Percentiles rank a stretch among this genome's conserved stretches.
Conservation (phyloP, 1,284 basidiomycete genomes). For the Caloboletus firmus region DNA sequence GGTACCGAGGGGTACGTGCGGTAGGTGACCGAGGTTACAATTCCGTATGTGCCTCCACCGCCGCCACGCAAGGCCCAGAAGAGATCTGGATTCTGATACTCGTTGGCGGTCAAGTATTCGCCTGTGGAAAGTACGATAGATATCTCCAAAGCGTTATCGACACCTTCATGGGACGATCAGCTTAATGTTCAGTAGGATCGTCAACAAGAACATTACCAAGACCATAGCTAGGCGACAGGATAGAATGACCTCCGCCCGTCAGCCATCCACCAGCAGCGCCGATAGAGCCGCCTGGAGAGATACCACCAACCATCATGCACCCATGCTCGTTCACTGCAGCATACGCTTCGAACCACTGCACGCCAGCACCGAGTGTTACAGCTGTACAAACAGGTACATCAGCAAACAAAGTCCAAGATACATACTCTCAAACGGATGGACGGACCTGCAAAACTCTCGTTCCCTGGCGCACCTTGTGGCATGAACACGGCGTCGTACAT, state of each 20-base stretch:
- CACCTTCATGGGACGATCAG: slow-evolving; percentile 28
- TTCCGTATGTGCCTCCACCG: slow-evolving; percentile 40
- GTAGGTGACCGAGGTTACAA: slow-evolving; percentile 28
- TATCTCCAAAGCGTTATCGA: slow-evolving; percentile 43
- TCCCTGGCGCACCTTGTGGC: slow-evolving; percentile 30
- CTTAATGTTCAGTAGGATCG: background rate
- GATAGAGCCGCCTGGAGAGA: slow-evolving; percentile 38
- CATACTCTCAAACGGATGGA: background rate
- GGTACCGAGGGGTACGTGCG: slow-evolving; percentile 36
- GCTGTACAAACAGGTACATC: slow-evolving; percentile 17
- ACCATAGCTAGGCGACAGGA: slow-evolving; percentile 42
- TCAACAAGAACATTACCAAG: slow-evolving; percentile 35
- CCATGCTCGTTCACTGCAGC: slow-evolving; percentile 35
- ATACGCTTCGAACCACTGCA: slow-evolving; percentile 47
- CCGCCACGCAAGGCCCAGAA: slow-evolving; percentile 56
- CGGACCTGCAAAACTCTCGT: slow-evolving; percentile 15
- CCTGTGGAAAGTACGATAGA: slow-evolving; percentile 22
- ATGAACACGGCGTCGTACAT: slow-evolving; percentile 34
- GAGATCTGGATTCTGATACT: slow-evolving; percentile 15
- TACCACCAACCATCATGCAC: slow-evolving; percentile 41
- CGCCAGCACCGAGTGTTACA: slow-evolving; percentile 45
- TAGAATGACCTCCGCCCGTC: slow-evolving; percentile 47
- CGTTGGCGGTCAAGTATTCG: slow-evolving; percentile 18
- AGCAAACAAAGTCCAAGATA: background rate
- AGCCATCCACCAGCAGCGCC: slow-evolving; percentile 44